These are phyloP conservation scores for Psilocybe cubensis DNA, from an alignment of 768 basidiomycete genomes.

Conservation along the genomic window DNA sequence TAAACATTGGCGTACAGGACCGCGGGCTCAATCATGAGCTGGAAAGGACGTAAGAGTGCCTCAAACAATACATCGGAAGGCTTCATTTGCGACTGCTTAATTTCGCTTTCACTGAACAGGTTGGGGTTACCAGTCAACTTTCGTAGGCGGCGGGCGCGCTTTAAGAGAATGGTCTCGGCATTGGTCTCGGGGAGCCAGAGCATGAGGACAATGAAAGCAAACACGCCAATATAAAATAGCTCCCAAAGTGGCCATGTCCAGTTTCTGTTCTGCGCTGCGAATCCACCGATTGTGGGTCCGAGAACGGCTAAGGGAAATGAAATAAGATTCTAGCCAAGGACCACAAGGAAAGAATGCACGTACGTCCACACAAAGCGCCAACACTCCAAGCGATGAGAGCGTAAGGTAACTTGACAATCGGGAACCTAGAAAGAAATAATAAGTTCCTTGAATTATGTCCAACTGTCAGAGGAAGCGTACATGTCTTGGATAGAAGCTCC, in stretches of 20 bases:
- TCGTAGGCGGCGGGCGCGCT: background rate
- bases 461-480: background rate
- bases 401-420: background rate
- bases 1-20: background rate
- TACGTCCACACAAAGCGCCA: background rate
- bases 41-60: constrained; percentile 2
- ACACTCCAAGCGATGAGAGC: background rate
- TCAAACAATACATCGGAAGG: background rate
- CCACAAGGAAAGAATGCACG: background rate
- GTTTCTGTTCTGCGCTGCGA: background rate
- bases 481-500: constrained; percentile 1
- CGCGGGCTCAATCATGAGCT: constrained; percentile 3
- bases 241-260: background rate
- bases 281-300: background rate
- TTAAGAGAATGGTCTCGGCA: constrained; percentile 1
- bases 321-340: no score
- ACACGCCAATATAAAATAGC: background rate
- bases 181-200: constrained; percentile 1
- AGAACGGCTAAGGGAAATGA: background rate
- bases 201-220: background rate
- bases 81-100: constrained; percentile 2
- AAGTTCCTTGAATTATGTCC: no score
- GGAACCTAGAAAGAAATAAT: background rate
- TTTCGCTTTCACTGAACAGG: constrained; percentile 1
- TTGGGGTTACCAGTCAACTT: background rate